Conservation (phyloP, 345 rosid genomes). For the Sonneratia caseolaris region DNA sequence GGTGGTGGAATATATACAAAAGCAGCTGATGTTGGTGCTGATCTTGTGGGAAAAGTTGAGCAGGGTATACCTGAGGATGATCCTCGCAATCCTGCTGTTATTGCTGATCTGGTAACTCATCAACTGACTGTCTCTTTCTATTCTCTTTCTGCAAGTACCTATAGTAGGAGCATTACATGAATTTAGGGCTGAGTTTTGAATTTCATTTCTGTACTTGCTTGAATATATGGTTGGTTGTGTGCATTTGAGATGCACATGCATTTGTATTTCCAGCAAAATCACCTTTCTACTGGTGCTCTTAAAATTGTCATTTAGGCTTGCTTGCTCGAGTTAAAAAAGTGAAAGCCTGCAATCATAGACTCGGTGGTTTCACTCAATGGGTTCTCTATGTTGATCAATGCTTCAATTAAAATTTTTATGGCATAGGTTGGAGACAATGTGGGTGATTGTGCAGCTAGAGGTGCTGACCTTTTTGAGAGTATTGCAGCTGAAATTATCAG, state of each 20-base stretch:
- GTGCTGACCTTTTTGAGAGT: slow-evolving; percentile 99
- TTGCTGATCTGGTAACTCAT: slow-evolving; percentile 84
- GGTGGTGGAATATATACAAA: slow-evolving; percentile 99
- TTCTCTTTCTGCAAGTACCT: neutral
- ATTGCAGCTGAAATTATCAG: slow-evolving; percentile 98
- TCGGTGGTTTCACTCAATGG: neutral
- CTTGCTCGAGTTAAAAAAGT: neutral
- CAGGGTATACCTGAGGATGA: slow-evolving; percentile 99
- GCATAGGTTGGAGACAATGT: slow-evolving; percentile 95
- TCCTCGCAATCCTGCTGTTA: slow-evolving; percentile 98
- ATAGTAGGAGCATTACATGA: neutral
- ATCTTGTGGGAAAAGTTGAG: slow-evolving; percentile 98
- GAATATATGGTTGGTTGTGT: neutral
- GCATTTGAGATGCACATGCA: neutral
- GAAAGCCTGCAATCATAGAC: neutral
- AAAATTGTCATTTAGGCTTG: neutral
- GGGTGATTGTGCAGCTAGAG: slow-evolving; percentile 99
- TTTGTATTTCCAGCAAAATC: neutral
- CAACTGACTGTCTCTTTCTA: slow-evolving; percentile 4
- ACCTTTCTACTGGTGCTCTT: neutral
- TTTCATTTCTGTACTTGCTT: neutral
- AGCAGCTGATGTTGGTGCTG: slow-evolving; percentile 99
- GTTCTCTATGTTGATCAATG: neutral
- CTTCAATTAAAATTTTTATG: slow-evolving; percentile 1
- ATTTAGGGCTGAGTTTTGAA: neutral